Percentiles rank a stretch among this genome's conserved stretches.
phyloP scores from a whole-genome alignment of 768 basidiomycete species.

The Mycena haematopus region DNA sequence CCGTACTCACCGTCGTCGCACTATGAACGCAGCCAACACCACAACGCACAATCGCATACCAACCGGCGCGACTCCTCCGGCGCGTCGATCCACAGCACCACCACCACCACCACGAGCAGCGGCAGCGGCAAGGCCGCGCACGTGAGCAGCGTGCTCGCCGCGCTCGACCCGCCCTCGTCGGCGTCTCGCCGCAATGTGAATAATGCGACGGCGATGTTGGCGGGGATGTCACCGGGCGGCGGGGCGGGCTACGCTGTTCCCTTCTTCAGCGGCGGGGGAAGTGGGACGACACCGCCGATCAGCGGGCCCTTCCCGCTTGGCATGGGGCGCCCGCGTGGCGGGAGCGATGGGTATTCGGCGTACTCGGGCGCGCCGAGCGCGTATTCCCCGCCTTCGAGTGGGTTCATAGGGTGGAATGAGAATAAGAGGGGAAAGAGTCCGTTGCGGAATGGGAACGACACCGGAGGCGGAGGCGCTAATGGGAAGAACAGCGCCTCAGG shows the following conservation, averaged over 20 bases:
- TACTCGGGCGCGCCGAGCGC: conserved; percentile 22
- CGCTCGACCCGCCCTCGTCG: conserved; percentile 34
- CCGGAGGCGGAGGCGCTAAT: too few species aligned
- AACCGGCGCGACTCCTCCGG: conserved; percentile 3
- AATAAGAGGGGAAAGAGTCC: conserved; percentile 33
- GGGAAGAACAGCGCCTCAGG: too few species aligned
- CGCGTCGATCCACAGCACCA: conserved; percentile 17
- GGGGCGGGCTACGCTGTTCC: too few species aligned
- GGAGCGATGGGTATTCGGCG: conserved; percentile 33
- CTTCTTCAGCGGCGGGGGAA: conserved; percentile 3
- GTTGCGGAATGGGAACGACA: neutral
- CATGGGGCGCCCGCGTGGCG: conserved; percentile 34
- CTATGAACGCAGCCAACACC: conserved; percentile 14
- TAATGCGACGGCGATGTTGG: conserved; percentile 10
- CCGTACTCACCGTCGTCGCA: conserved; percentile 13
- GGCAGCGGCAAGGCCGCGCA: conserved; percentile 1
- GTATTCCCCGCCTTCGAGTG: neutral
- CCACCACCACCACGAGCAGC: neutral
- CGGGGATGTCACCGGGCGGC: too few species aligned
- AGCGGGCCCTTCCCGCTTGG: conserved; percentile 37
- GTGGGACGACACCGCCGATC: neutral
- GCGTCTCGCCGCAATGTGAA: conserved; percentile 29
- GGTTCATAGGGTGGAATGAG: conserved; percentile 31
- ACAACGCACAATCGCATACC: too few species aligned
- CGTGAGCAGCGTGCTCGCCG: conserved; percentile 33